These are phyloP conservation scores for Acanthamoeba healyi DNA, from an alignment of 208 protist species.

Conservation along the genomic window DNA sequence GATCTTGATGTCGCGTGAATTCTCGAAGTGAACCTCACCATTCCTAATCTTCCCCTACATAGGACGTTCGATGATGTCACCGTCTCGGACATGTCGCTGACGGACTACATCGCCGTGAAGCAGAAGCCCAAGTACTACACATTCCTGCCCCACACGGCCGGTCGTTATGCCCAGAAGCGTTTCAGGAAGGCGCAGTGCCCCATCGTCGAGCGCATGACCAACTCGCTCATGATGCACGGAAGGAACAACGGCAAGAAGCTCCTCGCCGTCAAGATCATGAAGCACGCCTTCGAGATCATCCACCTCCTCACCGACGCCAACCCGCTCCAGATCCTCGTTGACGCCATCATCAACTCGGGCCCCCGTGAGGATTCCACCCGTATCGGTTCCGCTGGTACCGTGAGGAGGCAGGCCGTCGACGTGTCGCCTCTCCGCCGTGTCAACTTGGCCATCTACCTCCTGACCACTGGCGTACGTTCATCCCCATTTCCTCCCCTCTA, in stretches of 20 bases:
- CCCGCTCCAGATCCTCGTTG: constrained; percentile 98
- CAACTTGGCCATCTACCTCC: constrained; percentile 98
- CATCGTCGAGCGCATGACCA: constrained; percentile 96
- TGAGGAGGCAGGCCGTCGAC: constrained; percentile 99
- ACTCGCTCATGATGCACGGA: constrained; percentile 99
- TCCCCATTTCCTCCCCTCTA: neutral
- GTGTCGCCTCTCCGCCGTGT: constrained; percentile 99
- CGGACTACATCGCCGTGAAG: constrained; percentile 98
- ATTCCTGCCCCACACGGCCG: constrained; percentile 99
- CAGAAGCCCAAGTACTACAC: constrained; percentile 88
- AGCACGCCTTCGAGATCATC: constrained; percentile 99
- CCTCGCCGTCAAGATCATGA: constrained; percentile 98
- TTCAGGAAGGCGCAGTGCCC: constrained; percentile 99
- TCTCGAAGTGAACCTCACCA: neutral
- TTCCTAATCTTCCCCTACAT: neutral
- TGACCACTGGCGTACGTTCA: constrained; percentile 95
- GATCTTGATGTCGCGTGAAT: neutral
- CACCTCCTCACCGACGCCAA: constrained; percentile 99
- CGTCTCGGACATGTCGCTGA: constrained; percentile 90
- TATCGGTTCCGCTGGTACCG: constrained; percentile 99
- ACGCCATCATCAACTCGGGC: constrained; percentile 98
- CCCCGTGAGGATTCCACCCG: constrained; percentile 99
- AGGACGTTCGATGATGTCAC: constrained; percentile 88
- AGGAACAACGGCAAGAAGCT: constrained; percentile 99
- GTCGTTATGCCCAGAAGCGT: constrained; percentile 98